Evolutionary conservation across 768 basidiomycete genomes (phyloP).

Genomic region (Trametes cubensis): DNA sequence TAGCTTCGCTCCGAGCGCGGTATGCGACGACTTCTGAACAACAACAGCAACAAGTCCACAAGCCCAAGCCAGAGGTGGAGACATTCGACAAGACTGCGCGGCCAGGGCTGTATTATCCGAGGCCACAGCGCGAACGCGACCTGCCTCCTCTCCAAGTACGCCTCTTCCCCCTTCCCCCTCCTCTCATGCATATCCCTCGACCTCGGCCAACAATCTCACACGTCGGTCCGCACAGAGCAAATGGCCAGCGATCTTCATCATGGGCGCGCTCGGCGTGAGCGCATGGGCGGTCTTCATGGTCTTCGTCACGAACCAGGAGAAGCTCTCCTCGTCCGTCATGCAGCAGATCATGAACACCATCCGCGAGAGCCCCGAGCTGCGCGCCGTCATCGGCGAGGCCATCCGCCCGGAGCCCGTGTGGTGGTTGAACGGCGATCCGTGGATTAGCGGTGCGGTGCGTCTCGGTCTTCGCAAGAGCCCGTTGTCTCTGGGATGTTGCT

Average conservation of each 20-base stretch:
- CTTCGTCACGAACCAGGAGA: slow-evolving; percentile 76
- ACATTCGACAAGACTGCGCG: slow-evolving; percentile 49
- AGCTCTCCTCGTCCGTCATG: slow-evolving; percentile 73
- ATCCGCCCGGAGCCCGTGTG: slow-evolving; percentile 66
- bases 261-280: slow-evolving; percentile 54
- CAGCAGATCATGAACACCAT: slow-evolving; percentile 65
- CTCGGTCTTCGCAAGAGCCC: neutral
- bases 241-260: slow-evolving; percentile 62
- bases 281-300: slow-evolving; percentile 72
- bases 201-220: neutral
- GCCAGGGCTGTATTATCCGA: slow-evolving; percentile 47
- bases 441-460: slow-evolving; percentile 68
- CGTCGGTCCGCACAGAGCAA: slow-evolving; percentile 31
- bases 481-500: neutral
- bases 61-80: slow-evolving; percentile 34
- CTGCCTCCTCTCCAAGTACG: slow-evolving; percentile 47
- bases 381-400: slow-evolving; percentile 62
- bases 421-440: slow-evolving; percentile 79
- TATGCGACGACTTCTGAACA: slow-evolving; percentile 9
- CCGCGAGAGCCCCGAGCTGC: slow-evolving; percentile 52
- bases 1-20: neutral
- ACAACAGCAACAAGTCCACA: neutral
- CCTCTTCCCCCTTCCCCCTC: no score
- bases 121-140: slow-evolving; percentile 42
- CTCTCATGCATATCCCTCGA: neutral